phyloP scores from a whole-genome alignment of 2,329 filamentous ascomycete species.

The Aspergillus uvarum region DNA sequence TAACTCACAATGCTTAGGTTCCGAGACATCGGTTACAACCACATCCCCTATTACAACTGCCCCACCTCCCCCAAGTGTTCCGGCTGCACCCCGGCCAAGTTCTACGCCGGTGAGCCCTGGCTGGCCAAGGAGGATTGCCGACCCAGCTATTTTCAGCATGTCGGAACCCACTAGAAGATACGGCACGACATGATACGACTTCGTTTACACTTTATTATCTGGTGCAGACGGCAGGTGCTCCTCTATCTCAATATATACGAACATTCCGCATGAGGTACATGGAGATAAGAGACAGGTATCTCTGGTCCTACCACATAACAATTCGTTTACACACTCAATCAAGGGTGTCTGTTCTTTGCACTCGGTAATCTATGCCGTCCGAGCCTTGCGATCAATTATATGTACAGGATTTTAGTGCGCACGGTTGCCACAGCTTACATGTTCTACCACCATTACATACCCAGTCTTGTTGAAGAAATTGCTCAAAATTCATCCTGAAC shows the following conservation, averaged over 20 bases:
- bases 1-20: slow-evolving; percentile 63
- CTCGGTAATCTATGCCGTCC: background rate
- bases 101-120: slow-evolving; percentile 85
- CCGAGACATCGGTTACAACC: slow-evolving; percentile 97
- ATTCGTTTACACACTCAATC: background rate
- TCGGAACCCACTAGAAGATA: slow-evolving; percentile 66
- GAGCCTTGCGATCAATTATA: background rate
- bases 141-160: slow-evolving; percentile 96
- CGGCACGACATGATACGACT: background rate
- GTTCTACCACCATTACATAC: slow-evolving; percentile 16
- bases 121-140: slow-evolving; percentile 89
- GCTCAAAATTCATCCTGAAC: slow-evolving; percentile 12
- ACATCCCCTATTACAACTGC: slow-evolving; percentile 98
- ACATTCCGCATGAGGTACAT: background rate
- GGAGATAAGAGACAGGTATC: slow-evolving; percentile 6
- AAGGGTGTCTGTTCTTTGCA: background rate
- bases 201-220: background rate
- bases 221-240: background rate
- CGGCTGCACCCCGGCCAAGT: slow-evolving; percentile 79
- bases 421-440: slow-evolving; percentile 10
- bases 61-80: slow-evolving; percentile 93
- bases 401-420: background rate
- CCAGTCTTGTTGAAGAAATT: slow-evolving; percentile 17
- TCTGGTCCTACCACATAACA: slow-evolving; percentile 3
- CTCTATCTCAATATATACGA: background rate